A percentile compares a stretch with the other conserved stretches of the same genome.
Evolutionary conservation across 2,329 filamentous ascomycete genomes (phyloP).

Genomic region (Xylaria sp.): DNA sequence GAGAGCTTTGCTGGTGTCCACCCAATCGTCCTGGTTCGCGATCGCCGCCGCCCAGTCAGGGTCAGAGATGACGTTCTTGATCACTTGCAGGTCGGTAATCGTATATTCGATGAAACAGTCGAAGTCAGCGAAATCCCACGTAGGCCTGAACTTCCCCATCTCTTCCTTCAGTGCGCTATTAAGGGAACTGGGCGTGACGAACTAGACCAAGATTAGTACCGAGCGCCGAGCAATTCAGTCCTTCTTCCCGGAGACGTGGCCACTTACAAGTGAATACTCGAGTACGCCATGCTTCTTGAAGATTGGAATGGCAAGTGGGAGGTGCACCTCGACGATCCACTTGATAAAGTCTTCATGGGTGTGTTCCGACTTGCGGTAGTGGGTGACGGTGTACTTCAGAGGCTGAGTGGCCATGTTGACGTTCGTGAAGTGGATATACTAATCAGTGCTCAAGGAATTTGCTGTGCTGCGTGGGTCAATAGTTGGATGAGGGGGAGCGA

Average conservation of each 20-base stretch:
- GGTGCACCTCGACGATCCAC: constrained; percentile 48
- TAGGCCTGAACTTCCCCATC: constrained; percentile 33
- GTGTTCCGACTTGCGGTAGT: constrained; percentile 46
- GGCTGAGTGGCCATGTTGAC: constrained; percentile 12
- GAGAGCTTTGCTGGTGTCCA: constrained; percentile 46
- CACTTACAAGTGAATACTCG: constrained; percentile 46
- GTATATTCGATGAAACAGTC: constrained; percentile 50
- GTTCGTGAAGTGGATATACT: not conserved
- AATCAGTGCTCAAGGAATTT: not conserved
- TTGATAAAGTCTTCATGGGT: constrained; percentile 51
- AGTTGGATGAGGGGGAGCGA: constrained; percentile 2
- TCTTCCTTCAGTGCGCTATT: constrained; percentile 41
- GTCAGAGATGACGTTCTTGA: constrained; percentile 44
- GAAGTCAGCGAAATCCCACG: constrained; percentile 44
- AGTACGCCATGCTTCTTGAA: constrained; percentile 47
- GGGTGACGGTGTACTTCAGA: constrained; percentile 48
- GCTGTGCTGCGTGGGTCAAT: not conserved
- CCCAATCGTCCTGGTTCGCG: constrained; percentile 49
- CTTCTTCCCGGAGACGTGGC: not conserved
- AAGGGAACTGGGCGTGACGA: constrained; percentile 41
- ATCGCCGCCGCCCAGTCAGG: constrained; percentile 44
- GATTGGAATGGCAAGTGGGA: constrained; percentile 46
- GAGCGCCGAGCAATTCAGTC: not conserved
- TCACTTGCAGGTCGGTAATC: constrained; percentile 38
- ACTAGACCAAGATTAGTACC: constrained; percentile 32